Evolutionary conservation across 495 filamentous ascomycete species (phyloP), one percentile per base, ranked within the genome.

Genomic region (Talaromyces thailandensis): DNA sequence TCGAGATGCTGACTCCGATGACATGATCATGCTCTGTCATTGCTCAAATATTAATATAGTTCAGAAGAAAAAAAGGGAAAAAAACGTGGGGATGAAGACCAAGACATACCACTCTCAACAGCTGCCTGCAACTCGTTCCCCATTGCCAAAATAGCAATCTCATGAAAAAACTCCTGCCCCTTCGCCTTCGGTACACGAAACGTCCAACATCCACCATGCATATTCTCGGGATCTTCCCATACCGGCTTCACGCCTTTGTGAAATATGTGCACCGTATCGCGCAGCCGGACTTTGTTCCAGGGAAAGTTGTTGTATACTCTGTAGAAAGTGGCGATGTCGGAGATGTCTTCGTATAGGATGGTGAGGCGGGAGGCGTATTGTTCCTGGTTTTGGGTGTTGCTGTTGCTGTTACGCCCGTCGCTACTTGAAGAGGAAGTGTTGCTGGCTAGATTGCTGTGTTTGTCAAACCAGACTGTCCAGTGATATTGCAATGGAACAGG

Each of bases 191-290:
- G 87, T 50, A 96, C 86, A 21, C 90, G 83, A 72, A 96, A 96
- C 0, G 88, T 92, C 89, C 91, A 96, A 65, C 86, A 86, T 26
- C 92, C 92, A 21, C 92, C 92, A 26, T 83, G 78, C 52, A 85
- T 74, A 72, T 96, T 96, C 53, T 92, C 82, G 37, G 88, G 83
- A 70, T 96, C 92, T 74, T 96, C 92, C 92, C 92, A 96, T 56
- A 95, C 80, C 18, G 92, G 92, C 68, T 86, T 84, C 64, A 94
- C 90, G 31, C 89, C 89, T 60, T 86, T 80, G 69, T 95, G 93
- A 81, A 96, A 96, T 62, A 96, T 81, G 70, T 96, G 93, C 52
- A 95, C 83, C 18, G 84, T 87, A 73, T 96, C 91, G 48, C 88
- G 84, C 70, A 92, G 83, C 62, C 87, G 86, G 73, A 96, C 83